Evolutionary conservation across 2,329 filamentous ascomycete species (phyloP), one percentile per base, ranked within the genome.

Genomic region (Sordariomycetes sp.): DNA sequence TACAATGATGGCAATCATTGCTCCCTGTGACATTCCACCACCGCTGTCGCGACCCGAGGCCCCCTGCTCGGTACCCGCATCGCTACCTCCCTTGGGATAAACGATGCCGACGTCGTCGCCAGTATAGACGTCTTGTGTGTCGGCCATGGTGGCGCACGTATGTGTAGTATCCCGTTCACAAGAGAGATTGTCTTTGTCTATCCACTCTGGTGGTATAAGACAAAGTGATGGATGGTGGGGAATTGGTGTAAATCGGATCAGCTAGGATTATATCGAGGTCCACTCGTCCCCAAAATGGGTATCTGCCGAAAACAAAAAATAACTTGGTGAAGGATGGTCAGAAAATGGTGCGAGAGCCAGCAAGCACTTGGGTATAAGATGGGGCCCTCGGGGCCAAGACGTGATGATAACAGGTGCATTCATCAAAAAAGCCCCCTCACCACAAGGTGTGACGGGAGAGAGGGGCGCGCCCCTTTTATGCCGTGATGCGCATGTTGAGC

Each of bases 1-100:
- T 13, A 88, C 76, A 58, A 89, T 83, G 62, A 94, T 90, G 53
- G 87, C 87, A 59, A 89, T 77, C 64, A 90, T 74, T 15, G 79
- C 88, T 22, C 85, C 86, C 42, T 76, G 81, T 2, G 86, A 89
- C 24, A 94, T 70, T 42, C 75, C 75, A 62, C 87, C 77, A 6
- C 80, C 79, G 24, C 76, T 75, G 60, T 77, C 80, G 17, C 76
- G 69, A 20, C 89, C 87, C 42, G 81, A 78, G 17, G 87, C 87
- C 25, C 88, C 89, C 17, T 76, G 79, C 36, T 79, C 79, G 60
- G 72, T 74, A 59, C 81, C 77, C 28, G 36, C 50, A 22, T 57
- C 56, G 34, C 45, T 48, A 34, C 51, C 56, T 24, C 39, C 55
- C 17, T 56, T 56, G 13, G 55, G 55, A 34, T 56, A 56, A 48